Evolutionary conservation across 345 rosid genomes (phyloP).

Genomic region (Kernera saxatilis): DNA sequence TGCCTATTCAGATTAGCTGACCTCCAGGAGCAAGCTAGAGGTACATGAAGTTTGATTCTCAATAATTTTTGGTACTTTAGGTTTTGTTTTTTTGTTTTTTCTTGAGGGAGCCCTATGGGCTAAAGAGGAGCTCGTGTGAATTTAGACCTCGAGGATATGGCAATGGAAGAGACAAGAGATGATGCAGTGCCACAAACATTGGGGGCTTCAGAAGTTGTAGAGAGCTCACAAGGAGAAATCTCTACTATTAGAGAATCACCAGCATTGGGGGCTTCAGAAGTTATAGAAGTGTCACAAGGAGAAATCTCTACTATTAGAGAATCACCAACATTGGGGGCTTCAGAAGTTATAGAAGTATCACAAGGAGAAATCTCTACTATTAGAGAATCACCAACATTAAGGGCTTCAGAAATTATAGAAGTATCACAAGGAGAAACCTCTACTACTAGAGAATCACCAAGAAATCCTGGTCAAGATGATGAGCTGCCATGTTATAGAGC

Average conservation of each 20-base stretch:
- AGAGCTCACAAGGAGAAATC: neutral
- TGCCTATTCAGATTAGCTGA: neutral
- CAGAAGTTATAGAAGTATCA: neutral
- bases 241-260: slow-evolving; percentile 24
- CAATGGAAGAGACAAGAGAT: slow-evolving; percentile 58
- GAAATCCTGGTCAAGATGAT: slow-evolving; percentile 49
- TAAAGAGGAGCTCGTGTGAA: slow-evolving; percentile 59
- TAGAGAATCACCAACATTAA: slow-evolving; percentile 47
- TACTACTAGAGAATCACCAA: slow-evolving; percentile 42
- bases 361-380: slow-evolving; percentile 42
- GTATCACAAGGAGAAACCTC: slow-evolving; percentile 39
- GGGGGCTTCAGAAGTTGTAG: too few species aligned
- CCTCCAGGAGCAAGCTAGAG: neutral
- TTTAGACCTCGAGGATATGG: slow-evolving; percentile 38
- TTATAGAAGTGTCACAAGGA: neutral
- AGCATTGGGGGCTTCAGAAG: too few species aligned
- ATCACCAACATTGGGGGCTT: too few species aligned
- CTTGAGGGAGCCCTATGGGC: slow-evolving; percentile 31
- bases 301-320: neutral
- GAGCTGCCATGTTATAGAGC: slow-evolving; percentile 48
- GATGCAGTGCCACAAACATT: slow-evolving; percentile 47
- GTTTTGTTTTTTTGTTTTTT: neutral
- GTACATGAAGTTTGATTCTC: neutral
- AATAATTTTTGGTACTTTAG: neutral
- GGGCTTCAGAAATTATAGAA: neutral